A percentile compares a stretch with the other conserved stretches of the same genome.
These are phyloP conservation scores for Monotropa hypopitys DNA, from an alignment of 179 eudicot species.

Conservation along the genomic window DNA sequence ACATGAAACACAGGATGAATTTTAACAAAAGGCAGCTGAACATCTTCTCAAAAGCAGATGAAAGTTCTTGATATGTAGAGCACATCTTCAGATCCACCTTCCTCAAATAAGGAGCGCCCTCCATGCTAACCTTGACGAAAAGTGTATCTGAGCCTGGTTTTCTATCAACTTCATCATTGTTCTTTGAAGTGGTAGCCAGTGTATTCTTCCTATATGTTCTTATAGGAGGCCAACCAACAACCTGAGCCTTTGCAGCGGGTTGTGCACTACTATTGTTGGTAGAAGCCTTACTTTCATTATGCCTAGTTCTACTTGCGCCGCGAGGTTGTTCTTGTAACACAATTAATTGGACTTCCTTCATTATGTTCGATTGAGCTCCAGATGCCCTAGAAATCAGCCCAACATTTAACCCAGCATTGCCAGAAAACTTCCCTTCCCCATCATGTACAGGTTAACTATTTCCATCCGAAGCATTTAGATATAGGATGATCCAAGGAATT, in stretches of 20 bases:
- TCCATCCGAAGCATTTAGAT: slow-evolving; percentile 87
- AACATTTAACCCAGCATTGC: slow-evolving; percentile 21
- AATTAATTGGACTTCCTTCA: slow-evolving; percentile 27
- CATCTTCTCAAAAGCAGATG: slow-evolving; percentile 78
- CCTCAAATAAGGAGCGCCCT: slow-evolving; percentile 84
- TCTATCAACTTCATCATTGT: slow-evolving; percentile 44
- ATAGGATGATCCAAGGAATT: slow-evolving; percentile 90
- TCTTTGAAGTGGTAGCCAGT: slow-evolving; percentile 52
- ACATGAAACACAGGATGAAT: too few relatives aligned
- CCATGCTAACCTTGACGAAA: slow-evolving; percentile 92
- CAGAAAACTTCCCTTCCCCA: slow-evolving; percentile 49
- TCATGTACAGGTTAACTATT: slow-evolving; percentile 76
- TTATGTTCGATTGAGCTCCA: slow-evolving; percentile 17
- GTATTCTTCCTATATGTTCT: slow-evolving; percentile 68
- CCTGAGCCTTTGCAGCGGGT: slow-evolving; percentile 90
- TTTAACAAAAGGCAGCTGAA: slow-evolving; percentile 38
- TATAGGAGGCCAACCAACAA: slow-evolving; percentile 93
- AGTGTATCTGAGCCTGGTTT: slow-evolving; percentile 41
- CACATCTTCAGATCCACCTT: slow-evolving; percentile 70
- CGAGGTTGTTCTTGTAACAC: slow-evolving; percentile 25
- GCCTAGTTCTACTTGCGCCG: slow-evolving; percentile 6
- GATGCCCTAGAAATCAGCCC: slow-evolving; percentile 24
- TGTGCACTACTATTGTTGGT: slow-evolving; percentile 44
- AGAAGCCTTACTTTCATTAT: slow-evolving; percentile 16
- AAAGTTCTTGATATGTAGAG: slow-evolving; percentile 57